These are phyloP conservation scores for Coprinopsis cinerea DNA, from an alignment of 768 basidiomycete genomes.

Conservation along the genomic window DNA sequence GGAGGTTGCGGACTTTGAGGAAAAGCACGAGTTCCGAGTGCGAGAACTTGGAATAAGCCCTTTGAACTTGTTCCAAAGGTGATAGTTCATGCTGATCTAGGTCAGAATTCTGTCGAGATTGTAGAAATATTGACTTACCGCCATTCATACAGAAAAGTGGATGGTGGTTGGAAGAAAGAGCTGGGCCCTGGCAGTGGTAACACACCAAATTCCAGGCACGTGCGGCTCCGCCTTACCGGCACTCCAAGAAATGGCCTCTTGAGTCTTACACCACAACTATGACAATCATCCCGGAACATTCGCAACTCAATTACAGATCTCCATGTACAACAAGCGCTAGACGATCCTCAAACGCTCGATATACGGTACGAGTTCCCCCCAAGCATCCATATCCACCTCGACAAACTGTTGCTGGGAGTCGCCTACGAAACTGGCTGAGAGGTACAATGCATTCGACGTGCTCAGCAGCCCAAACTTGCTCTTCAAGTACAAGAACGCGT, in stretches of 20 bases:
- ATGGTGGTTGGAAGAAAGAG: slow-evolving; percentile 7
- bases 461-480: slow-evolving; percentile 31
- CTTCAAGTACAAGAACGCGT: slow-evolving; percentile 30
- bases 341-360: slow-evolving; percentile 24
- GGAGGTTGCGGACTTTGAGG: slow-evolving; percentile 66
- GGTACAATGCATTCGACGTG: slow-evolving; percentile 21
- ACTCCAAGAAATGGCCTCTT: no score
- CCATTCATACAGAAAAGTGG: slow-evolving; percentile 23
- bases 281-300: no score
- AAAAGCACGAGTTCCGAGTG: slow-evolving; percentile 70
- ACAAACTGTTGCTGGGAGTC: slow-evolving; percentile 22
- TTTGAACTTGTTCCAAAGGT: slow-evolving; percentile 46
- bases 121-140: slow-evolving; percentile 23
- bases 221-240: not conserved
- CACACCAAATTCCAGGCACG: not conserved
- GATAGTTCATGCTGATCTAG: slow-evolving; percentile 26
- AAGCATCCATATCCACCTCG: slow-evolving; percentile 31
- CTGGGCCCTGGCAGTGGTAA: not conserved
- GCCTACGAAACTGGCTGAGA: slow-evolving; percentile 23
- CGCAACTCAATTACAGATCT: not conserved
- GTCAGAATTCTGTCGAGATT: slow-evolving; percentile 12
- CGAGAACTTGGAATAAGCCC: slow-evolving; percentile 64
- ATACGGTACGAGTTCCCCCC: slow-evolving; percentile 29
- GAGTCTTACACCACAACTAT: no score
- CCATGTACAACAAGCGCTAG: not conserved